Percentiles rank a stretch among this genome's conserved stretches.
phyloP scores from a whole-genome alignment of 1,139 yeast genomes.

The Tardiomyces blankii region DNA sequence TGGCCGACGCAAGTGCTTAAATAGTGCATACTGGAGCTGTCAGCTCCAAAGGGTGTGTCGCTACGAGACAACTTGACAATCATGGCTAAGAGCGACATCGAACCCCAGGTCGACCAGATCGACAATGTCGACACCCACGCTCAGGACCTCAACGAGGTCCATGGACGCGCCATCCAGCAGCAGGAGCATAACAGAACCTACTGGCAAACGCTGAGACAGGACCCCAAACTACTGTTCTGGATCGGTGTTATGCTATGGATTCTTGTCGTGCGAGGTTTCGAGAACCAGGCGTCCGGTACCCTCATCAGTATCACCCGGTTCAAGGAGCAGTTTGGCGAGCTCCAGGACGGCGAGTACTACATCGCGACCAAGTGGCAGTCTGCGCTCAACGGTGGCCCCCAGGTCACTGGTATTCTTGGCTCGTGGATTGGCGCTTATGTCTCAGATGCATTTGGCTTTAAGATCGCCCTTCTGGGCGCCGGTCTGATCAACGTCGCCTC shows the following conservation, averaged over 20 bases:
- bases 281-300: constrained; percentile 18
- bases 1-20: no score
- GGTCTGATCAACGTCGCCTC: constrained; percentile 14
- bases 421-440: constrained; percentile 9
- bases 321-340: constrained; percentile 21
- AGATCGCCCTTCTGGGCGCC: constrained; percentile 8
- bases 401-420: constrained; percentile 18
- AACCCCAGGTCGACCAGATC: not conserved
- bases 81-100: not conserved
- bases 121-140: not conserved
- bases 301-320: constrained; percentile 19
- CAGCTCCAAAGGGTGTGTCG: no score
- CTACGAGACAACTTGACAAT: no score
- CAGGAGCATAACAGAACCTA: constrained; percentile 5
- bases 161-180: constrained; percentile 6
- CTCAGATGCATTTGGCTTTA: constrained; percentile 16
- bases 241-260: constrained; percentile 6
- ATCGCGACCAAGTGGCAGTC: constrained; percentile 26
- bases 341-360: constrained; percentile 13
- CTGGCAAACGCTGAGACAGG: constrained; percentile 3
- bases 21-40: no score
- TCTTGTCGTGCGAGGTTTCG: constrained; percentile 10
- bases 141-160: constrained; percentile 4
- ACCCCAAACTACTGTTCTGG: constrained; percentile 6
- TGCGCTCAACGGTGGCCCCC: constrained; percentile 21